These are phyloP conservation scores for Phallus indusiatus DNA, from an alignment of 768 basidiomycete species.

Conservation along the genomic window DNA sequence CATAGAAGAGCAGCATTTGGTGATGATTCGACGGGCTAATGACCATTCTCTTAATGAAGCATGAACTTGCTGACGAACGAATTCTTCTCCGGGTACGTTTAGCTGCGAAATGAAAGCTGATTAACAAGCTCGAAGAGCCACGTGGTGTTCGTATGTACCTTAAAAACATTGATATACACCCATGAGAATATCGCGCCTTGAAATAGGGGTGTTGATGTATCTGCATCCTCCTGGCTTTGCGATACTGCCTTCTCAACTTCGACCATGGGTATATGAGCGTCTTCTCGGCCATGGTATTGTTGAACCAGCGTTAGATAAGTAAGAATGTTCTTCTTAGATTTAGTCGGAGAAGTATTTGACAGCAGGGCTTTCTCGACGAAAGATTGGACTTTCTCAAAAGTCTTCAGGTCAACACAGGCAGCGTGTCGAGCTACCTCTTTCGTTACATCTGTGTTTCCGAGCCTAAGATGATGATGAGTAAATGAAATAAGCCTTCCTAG, in stretches of 20 bases:
- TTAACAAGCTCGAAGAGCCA: background rate
- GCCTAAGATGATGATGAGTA: background rate
- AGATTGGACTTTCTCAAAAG: background rate
- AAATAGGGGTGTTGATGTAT: background rate
- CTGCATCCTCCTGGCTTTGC: background rate
- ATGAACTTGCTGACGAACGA: background rate
- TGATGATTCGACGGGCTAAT: background rate
- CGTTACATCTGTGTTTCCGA: slow-evolving; percentile 1
- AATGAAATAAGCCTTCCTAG: no score
- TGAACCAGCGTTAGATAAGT: slow-evolving; percentile 2
- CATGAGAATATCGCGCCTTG: slow-evolving; percentile 5
- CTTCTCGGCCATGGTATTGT: slow-evolving; percentile 3
- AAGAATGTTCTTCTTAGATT: background rate
- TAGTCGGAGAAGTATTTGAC: background rate
- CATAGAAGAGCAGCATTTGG: background rate
- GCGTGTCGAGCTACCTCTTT: background rate
- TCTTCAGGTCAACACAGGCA: slow-evolving; percentile 3
- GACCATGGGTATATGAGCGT: slow-evolving; percentile 1
- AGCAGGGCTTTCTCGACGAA: background rate
- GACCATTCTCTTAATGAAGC: slow-evolving; percentile 2
- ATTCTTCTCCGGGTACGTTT: background rate
- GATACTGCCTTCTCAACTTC: background rate
- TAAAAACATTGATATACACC: background rate
- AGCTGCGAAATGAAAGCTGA: background rate
- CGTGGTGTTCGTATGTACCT: background rate